These are phyloP conservation scores for Aspergillus texensis DNA, from an alignment of 2,329 filamentous ascomycete genomes.

Conservation along the genomic window DNA sequence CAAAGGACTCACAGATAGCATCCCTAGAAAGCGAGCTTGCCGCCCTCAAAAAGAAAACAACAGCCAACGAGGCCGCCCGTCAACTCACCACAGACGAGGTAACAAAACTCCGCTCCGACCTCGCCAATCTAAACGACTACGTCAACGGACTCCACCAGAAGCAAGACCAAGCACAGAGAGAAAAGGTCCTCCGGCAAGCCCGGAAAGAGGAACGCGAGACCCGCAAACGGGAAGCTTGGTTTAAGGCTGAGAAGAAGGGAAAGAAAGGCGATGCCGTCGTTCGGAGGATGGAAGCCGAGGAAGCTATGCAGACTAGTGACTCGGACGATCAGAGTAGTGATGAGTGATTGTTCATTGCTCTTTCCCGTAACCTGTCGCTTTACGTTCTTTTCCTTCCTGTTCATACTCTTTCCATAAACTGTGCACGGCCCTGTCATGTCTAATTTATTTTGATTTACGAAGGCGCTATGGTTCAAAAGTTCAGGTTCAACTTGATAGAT, in stretches of 20 bases:
- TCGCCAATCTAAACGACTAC: slow-evolving; percentile 40
- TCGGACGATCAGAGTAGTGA: slow-evolving; percentile 41
- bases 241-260: slow-evolving; percentile 48
- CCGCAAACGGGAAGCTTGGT: slow-evolving; percentile 47
- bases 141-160: slow-evolving; percentile 43
- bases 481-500: neutral
- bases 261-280: slow-evolving; percentile 44
- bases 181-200: slow-evolving; percentile 37
- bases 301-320: slow-evolving; percentile 36
- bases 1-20: slow-evolving; percentile 30
- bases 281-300: slow-evolving; percentile 42
- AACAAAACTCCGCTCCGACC: slow-evolving; percentile 38
- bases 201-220: slow-evolving; percentile 44
- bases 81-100: slow-evolving; percentile 40
- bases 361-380: neutral
- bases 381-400: neutral
- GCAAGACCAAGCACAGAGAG: slow-evolving; percentile 36
- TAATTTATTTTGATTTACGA: neutral
- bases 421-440: neutral
- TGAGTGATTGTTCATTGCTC: slow-evolving; percentile 10
- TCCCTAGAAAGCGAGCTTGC: slow-evolving; percentile 44
- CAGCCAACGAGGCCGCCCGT: slow-evolving; percentile 39
- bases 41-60: slow-evolving; percentile 41
- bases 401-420: neutral
- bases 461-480: slow-evolving; percentile 4